Conservation (phyloP, 2,329 filamentous ascomycete species). For the Botrytis squamosa region DNA sequence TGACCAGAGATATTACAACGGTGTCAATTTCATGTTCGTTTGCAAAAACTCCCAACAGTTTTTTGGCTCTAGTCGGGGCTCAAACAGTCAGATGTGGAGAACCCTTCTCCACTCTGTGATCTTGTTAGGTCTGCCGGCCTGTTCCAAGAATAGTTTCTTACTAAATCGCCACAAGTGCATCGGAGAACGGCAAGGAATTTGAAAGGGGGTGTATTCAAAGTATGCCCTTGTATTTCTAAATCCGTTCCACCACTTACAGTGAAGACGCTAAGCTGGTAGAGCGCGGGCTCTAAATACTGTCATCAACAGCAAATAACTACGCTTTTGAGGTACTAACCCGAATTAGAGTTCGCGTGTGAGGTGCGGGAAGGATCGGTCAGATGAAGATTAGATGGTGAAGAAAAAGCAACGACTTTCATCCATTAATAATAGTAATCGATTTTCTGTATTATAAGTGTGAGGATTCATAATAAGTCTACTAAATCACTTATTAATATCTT, state of each 20-base stretch:
- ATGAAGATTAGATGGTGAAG: no score
- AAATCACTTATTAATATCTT: no score
- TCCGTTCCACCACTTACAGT: no score
- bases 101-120: neutral
- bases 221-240: neutral
- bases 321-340: no score
- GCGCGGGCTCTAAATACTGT: no score
- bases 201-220: neutral
- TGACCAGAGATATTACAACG: neutral
- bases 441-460: accelerated
- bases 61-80: neutral
- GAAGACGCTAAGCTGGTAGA: no score
- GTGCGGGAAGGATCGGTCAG: no score
- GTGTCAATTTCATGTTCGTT: neutral
- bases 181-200: neutral
- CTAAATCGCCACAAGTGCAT: neutral
- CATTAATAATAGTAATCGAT: no score
- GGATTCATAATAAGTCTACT: no score
- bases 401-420: no score
- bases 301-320: no score
- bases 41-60: neutral
- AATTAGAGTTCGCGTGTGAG: no score
- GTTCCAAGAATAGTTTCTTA: neutral
- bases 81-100: neutral
- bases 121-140: neutral